Base-by-base conservation (phyloP, 495 filamentous ascomycete species). In the Diplogelasinospora grovesii region DNA sequence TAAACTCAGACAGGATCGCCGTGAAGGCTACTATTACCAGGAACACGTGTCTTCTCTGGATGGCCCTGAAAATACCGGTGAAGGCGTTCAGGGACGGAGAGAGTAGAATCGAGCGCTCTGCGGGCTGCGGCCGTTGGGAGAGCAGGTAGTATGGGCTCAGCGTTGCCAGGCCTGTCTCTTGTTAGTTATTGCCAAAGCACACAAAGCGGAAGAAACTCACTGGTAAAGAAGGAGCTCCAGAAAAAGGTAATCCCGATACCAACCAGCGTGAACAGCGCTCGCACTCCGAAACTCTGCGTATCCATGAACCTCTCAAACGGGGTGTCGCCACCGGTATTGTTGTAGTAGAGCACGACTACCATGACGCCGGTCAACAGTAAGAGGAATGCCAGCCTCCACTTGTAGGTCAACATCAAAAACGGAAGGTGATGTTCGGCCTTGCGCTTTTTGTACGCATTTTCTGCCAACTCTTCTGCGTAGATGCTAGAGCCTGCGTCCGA, bases 251-350 rank as follows among this genome's bases (percentile, higher is more conserved):
- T 59, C 11, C 63, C 29, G 3, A 70, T 57, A 41, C 64, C 69
- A 4, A 64, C 32, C 6, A 48, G 36, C 1, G 69, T 64, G 31
- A 72, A 69, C 25, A 73, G 31, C 21, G 69, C 68, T n/a, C 56
- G 46, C 18, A 65, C 64, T 3, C 68, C 70, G 34, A 69, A 68
- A 14, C 44, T 48, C 21, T 64, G 54, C 26, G 62, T 60, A 41
- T 59, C 60, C 58, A 73, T 70, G 39, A 69, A 73, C 3, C 48
- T 41, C 36, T 72, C 67, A 25, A 72, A 73, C 16, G 54, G 33
- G 1, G 60, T 61, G 28, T 65, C 54, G 16, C 47, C 51, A 0
- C 46, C 52, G 1, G 63, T 63, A 9, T 49, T 54, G 41, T 65
- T 57, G 46, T 72, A 73, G 21, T 67, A 68, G 13, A 69, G 36